A percentile compares a stretch with the other conserved stretches of the same genome.
phyloP scores from a whole-genome alignment of 2,329 filamentous ascomycete genomes.

The Didymella exigua region DNA sequence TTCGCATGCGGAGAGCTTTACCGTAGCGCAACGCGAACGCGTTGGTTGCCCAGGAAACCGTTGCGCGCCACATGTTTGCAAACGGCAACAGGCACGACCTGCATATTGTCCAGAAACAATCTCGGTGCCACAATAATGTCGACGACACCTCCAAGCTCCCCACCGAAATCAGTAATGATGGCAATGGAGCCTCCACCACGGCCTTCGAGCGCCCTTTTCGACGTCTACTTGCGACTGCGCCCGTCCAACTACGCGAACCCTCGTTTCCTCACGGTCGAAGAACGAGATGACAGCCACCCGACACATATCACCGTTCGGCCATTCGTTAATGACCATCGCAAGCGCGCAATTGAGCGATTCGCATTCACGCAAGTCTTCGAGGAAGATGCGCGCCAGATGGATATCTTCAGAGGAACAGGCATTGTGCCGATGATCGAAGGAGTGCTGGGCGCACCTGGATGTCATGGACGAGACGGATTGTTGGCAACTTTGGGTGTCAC shows the following conservation, averaged over 20 bases:
- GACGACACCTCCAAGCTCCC: slow-evolving; percentile 13
- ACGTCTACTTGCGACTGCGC: slow-evolving; percentile 85
- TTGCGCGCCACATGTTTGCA: slow-evolving; percentile 12
- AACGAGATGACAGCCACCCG: slow-evolving; percentile 44
- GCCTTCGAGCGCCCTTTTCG: slow-evolving; percentile 68
- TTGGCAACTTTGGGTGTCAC: slow-evolving; percentile 92
- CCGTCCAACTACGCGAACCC: slow-evolving; percentile 47
- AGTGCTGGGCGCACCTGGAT: slow-evolving; percentile 73
- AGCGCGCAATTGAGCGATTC: slow-evolving; percentile 89
- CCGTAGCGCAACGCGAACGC: slow-evolving; percentile 5
- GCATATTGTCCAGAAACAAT: slow-evolving; percentile 4
- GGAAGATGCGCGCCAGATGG: slow-evolving; percentile 80
- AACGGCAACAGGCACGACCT: slow-evolving; percentile 15
- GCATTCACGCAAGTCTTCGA: slow-evolving; percentile 93
- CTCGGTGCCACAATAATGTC: slow-evolving; percentile 13
- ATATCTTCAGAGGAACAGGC: slow-evolving; percentile 82
- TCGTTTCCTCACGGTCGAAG: slow-evolving; percentile 80
- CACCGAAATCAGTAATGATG: slow-evolving; percentile 21
- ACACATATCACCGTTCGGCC: slow-evolving; percentile 60
- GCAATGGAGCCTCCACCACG: slow-evolving; percentile 46
- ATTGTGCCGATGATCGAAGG: slow-evolving; percentile 78
- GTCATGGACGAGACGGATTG: slow-evolving; percentile 84
- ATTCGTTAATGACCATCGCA: slow-evolving; percentile 80
- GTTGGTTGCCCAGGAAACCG: slow-evolving; percentile 3
- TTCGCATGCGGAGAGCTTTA: no score